Percentiles rank a stretch among this genome's conserved stretches.
Evolutionary conservation across 2,329 filamentous ascomycete species (phyloP).

Genomic region (Trichophyton rubrum): DNA sequence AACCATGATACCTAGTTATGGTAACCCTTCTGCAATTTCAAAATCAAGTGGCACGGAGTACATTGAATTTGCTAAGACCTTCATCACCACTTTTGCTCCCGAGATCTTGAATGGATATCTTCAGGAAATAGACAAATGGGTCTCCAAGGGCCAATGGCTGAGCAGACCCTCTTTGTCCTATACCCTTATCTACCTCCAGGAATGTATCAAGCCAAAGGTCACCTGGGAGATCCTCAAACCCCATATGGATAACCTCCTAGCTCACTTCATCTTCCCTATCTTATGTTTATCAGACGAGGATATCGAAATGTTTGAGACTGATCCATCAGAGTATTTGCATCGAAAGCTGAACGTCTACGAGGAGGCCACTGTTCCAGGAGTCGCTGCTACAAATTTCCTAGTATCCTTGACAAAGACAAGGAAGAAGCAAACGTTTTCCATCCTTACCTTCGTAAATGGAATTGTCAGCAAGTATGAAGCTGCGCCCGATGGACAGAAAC

Average conservation of each 20-base stretch:
- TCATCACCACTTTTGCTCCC: constrained; percentile 81
- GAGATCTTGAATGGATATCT: constrained; percentile 95
- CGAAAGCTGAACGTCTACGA: constrained; percentile 97
- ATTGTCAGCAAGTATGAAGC: constrained; percentile 87
- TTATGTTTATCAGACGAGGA: constrained; percentile 87
- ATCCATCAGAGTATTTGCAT: constrained; percentile 93
- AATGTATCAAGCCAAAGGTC: constrained; percentile 91
- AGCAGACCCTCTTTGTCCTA: constrained; percentile 90
- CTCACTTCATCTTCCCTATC: constrained; percentile 90
- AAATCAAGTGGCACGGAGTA: constrained; percentile 65
- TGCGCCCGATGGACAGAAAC: constrained; percentile 76
- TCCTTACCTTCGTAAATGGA: constrained; percentile 87
- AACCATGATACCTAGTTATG: constrained; percentile 50
- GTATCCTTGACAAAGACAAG: constrained; percentile 87
- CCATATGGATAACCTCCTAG: constrained; percentile 83
- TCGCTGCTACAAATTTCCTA: constrained; percentile 92
- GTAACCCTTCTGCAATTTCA: constrained; percentile 65
- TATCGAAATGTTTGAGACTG: constrained; percentile 81
- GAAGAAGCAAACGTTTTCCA: constrained; percentile 89
- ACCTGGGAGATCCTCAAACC: constrained; percentile 94
- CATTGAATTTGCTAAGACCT: constrained; percentile 73
- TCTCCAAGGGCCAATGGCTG: constrained; percentile 84
- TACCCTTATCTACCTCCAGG: constrained; percentile 87
- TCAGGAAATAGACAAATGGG: constrained; percentile 93
- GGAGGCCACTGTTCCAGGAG: constrained; percentile 87